Conservation (phyloP, 2,329 filamentous ascomycete species). For the Ceratocystis variospora region DNA sequence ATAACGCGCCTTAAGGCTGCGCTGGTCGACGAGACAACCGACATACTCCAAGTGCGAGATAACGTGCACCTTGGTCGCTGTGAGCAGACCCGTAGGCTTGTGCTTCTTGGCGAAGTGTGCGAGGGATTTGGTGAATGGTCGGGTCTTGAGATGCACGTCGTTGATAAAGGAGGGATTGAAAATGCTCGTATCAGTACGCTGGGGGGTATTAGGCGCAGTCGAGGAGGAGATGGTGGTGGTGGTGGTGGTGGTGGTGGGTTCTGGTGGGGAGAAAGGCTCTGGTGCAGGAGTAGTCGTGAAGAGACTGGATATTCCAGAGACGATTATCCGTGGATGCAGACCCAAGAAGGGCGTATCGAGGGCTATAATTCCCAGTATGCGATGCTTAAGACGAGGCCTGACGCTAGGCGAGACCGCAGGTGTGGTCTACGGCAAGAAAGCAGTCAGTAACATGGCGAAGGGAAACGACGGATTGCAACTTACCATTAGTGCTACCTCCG, state of each 20-base stretch:
- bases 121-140: slow-evolving; percentile 53
- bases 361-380: slow-evolving; percentile 65
- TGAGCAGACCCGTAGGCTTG: slow-evolving; percentile 50
- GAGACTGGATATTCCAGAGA: slow-evolving; percentile 66
- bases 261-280: not conserved
- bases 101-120: slow-evolving; percentile 75
- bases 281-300: slow-evolving; percentile 38
- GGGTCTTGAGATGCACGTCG: slow-evolving; percentile 54
- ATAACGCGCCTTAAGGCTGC: slow-evolving; percentile 57
- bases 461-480: not conserved
- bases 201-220: not conserved
- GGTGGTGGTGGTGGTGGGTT: not conserved
- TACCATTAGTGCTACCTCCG: slow-evolving; percentile 60
- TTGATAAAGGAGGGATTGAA: slow-evolving; percentile 68
- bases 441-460: not conserved
- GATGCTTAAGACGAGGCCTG: slow-evolving; percentile 44
- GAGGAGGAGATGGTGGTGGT: not conserved
- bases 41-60: slow-evolving; percentile 75
- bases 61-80: slow-evolving; percentile 59
- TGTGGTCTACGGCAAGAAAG: not conserved
- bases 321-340: slow-evolving; percentile 75
- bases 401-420: not conserved
- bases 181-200: slow-evolving; percentile 33
- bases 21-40: slow-evolving; percentile 63
- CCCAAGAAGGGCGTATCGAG: slow-evolving; percentile 80